Evolutionary conservation across 306 rosid species (phyloP), one percentile per base, ranked within the genome.

Genomic region (Prinsepia uniflora): DNA sequence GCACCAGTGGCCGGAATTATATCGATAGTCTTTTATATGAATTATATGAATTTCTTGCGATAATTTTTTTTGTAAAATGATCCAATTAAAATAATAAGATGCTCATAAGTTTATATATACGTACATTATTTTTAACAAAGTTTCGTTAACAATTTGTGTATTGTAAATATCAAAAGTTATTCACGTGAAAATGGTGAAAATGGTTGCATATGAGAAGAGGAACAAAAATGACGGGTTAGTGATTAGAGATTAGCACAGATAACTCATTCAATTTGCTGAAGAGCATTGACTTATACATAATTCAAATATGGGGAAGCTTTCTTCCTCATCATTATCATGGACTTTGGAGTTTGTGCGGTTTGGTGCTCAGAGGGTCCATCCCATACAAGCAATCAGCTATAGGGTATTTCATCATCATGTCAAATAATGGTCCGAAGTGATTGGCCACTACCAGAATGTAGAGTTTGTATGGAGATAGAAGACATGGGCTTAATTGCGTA

Each of bases 391-490:
- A 55, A 55, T 7, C 39, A 46, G 17, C n/a, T 41, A 44, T 20
- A 46, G 48, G 34, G 24, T 34, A n/a, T 43, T 65, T 59, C 64
- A 54, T 67, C 22, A 58, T 73, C 64, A 74, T 76, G 84, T 73
- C 87, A 78, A 78, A 59, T 56, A 81, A 80, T 77, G 85, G 80
- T 79, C 79, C 82, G 76, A 30, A 59, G 49, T 10, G 69, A 72
- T 77, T 68, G 68, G 73, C 68, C 81, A 77, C 71, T 58, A 60
- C 60, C 10, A 47, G 8, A 34, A 19, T 9, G 11, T 60, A 60
- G 67, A 36, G 52, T 68, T 57, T 59, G 41, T 17, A 17, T 47
- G 2, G 36, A 30, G 36, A 60, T 43, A 10, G 20, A 79, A 71
- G 71, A 79, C 5, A 69, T 86, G 88, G 88, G 76, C 81, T 72